Evolutionary conservation across 1,284 basidiomycete species (phyloP).

Genomic region (Pulveroboletus sp.): DNA sequence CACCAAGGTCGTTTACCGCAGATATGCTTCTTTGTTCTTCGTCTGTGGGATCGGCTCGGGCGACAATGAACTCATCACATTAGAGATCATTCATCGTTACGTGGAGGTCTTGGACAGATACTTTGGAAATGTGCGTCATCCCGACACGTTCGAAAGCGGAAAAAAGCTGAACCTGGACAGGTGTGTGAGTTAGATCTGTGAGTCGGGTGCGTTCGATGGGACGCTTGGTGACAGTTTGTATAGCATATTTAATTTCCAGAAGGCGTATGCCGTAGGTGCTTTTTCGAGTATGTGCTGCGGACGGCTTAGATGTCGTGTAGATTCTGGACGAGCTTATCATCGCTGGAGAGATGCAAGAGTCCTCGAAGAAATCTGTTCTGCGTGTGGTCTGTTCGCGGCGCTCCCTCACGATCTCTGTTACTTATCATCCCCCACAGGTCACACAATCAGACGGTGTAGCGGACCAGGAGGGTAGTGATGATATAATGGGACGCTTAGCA

Average conservation of each 20-base stretch:
- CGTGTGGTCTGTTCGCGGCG: slow-evolving; percentile 57
- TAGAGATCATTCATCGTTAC: slow-evolving; percentile 97
- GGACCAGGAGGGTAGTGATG: slow-evolving; percentile 78
- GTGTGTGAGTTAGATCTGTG: slow-evolving; percentile 95
- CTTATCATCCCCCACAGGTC: slow-evolving; percentile 44
- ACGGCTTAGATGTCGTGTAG: slow-evolving; percentile 37
- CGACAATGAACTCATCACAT: slow-evolving; percentile 92
- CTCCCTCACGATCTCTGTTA: neutral
- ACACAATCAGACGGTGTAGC: slow-evolving; percentile 78
- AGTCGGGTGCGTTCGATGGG: slow-evolving; percentile 20
- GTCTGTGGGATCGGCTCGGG: slow-evolving; percentile 86
- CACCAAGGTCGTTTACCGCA: slow-evolving; percentile 94
- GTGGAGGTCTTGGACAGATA: slow-evolving; percentile 99
- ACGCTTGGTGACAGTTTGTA: neutral
- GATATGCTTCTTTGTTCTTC: slow-evolving; percentile 98
- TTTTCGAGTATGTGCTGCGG: neutral
- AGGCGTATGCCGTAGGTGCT: slow-evolving; percentile 82
- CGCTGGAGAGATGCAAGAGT: slow-evolving; percentile 96
- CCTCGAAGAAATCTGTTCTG: slow-evolving; percentile 96
- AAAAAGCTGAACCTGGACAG: slow-evolving; percentile 39
- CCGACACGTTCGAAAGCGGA: too few species aligned
- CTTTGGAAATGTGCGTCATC: slow-evolving; percentile 86
- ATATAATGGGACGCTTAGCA: slow-evolving; percentile 70
- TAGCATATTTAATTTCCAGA: slow-evolving; percentile 98
- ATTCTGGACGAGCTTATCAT: slow-evolving; percentile 98